Evolutionary conservation across 2,329 filamentous ascomycete species (phyloP).

Genomic region (Arthrobotrys musiformis): DNA sequence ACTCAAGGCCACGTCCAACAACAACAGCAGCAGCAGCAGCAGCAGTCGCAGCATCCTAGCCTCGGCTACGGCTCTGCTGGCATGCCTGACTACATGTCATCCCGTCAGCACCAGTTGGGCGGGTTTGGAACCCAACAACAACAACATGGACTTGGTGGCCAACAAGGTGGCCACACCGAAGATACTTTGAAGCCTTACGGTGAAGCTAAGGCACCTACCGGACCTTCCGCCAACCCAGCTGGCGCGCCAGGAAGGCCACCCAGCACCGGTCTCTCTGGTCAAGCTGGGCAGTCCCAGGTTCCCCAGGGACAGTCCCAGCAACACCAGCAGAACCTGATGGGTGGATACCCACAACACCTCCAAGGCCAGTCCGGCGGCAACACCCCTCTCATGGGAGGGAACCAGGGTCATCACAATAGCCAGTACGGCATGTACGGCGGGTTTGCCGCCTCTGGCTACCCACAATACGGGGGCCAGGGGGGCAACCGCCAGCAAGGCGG

Average conservation of each 20-base stretch:
- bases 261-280: conserved; percentile 57
- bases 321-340: conserved; percentile 50
- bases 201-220: conserved; percentile 59
- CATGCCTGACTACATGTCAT: conserved; percentile 58
- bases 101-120: conserved; percentile 56
- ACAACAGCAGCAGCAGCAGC: conserved; percentile 59
- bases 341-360: conserved; percentile 54
- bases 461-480: conserved; percentile 42
- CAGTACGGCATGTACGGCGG: conserved; percentile 52
- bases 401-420: conserved; percentile 44
- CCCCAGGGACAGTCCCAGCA: conserved; percentile 57
- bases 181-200: conserved; percentile 59
- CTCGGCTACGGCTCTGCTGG: conserved; percentile 56
- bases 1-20: conserved; percentile 58
- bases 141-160: conserved; percentile 58
- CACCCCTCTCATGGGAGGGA: conserved; percentile 50
- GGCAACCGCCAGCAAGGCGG: conserved; percentile 50
- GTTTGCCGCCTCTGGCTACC: conserved; percentile 43
- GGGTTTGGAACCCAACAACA: conserved; percentile 57
- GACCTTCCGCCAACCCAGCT: conserved; percentile 58
- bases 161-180: conserved; percentile 58
- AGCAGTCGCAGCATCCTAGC: conserved; percentile 59
- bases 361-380: conserved; percentile 53
- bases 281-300: conserved; percentile 54
- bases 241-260: conserved; percentile 59